Conservation (phyloP, 2,329 filamentous ascomycete genomes). For the Aspergillus nomiae region DNA sequence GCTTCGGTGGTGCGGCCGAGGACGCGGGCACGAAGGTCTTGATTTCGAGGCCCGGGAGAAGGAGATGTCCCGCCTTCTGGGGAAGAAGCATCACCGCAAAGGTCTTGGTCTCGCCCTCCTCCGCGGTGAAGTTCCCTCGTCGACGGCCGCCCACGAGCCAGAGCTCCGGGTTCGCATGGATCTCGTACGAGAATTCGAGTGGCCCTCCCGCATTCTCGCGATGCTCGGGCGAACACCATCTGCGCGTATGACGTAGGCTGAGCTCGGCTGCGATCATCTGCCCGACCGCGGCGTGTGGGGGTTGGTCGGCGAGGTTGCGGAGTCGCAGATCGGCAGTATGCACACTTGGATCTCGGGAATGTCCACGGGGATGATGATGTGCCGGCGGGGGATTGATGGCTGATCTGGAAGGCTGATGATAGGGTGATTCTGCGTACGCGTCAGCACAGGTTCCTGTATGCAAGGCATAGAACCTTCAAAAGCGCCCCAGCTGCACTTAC, state of each 20-base stretch:
- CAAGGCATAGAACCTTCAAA: background rate
- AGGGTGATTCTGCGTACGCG: conserved; percentile 33
- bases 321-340: conserved; percentile 64
- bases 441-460: background rate
- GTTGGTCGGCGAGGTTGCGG: conserved; percentile 31
- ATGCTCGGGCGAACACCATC: conserved; percentile 49
- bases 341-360: conserved; percentile 81
- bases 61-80: conserved; percentile 73
- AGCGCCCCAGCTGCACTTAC: conserved; percentile 37
- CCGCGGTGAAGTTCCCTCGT: conserved; percentile 69
- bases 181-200: conserved; percentile 80
- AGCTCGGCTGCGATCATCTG: conserved; percentile 52
- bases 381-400: conserved; percentile 50
- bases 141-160: conserved; percentile 86
- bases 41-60: conserved; percentile 78
- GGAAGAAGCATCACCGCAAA: conserved; percentile 79
- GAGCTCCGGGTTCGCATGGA: conserved; percentile 70
- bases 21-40: conserved; percentile 57
- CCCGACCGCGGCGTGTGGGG: conserved; percentile 46
- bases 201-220: conserved; percentile 45
- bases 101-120: conserved; percentile 48
- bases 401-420: conserved; percentile 34
- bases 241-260: conserved; percentile 56
- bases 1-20: conserved; percentile 17
- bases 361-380: conserved; percentile 86